Conservation (phyloP, 805 yeast genomes). For the Blastobotrys robertii region DNA sequence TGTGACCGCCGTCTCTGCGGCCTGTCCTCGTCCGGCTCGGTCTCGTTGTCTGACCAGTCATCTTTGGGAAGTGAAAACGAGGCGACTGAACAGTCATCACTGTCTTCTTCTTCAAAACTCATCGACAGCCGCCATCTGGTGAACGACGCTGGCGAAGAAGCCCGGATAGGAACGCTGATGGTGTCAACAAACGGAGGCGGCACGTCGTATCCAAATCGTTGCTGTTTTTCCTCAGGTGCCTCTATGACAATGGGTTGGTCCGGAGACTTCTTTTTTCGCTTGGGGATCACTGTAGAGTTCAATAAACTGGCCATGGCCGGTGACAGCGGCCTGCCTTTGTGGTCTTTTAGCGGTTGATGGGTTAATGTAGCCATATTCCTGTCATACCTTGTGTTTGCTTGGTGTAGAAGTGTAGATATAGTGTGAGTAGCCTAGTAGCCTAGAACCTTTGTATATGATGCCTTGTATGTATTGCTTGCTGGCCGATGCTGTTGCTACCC, state of each 20-base stretch:
- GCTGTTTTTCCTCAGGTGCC: too few relatives aligned
- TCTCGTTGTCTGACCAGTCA: not conserved
- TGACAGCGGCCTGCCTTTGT: constrained; percentile 13
- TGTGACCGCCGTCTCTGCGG: too few relatives aligned
- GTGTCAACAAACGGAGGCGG: too few relatives aligned
- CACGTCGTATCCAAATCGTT: too few relatives aligned
- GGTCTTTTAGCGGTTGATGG: constrained; percentile 5
- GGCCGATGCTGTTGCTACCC: too few relatives aligned
- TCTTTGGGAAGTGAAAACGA: not conserved
- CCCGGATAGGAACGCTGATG: not conserved
- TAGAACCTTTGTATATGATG: too few relatives aligned
- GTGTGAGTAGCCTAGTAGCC: too few relatives aligned
- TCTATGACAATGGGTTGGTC: not conserved
- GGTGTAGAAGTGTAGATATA: too few relatives aligned
- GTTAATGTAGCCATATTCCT: too few relatives aligned
- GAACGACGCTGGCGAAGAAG: not conserved
- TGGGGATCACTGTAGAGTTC: constrained; percentile 14
- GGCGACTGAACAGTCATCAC: constrained; percentile 2
- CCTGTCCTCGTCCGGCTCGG: too few relatives aligned
- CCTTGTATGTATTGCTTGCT: too few relatives aligned
- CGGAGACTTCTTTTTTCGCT: constrained; percentile 1
- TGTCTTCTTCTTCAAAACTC: constrained; percentile 5
- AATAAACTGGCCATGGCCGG: constrained; percentile 15
- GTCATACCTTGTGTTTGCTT: too few relatives aligned
- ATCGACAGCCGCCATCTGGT: not conserved